Conservation (phyloP, 2,329 filamentous ascomycete genomes). For the Penicillium sp. region DNA sequence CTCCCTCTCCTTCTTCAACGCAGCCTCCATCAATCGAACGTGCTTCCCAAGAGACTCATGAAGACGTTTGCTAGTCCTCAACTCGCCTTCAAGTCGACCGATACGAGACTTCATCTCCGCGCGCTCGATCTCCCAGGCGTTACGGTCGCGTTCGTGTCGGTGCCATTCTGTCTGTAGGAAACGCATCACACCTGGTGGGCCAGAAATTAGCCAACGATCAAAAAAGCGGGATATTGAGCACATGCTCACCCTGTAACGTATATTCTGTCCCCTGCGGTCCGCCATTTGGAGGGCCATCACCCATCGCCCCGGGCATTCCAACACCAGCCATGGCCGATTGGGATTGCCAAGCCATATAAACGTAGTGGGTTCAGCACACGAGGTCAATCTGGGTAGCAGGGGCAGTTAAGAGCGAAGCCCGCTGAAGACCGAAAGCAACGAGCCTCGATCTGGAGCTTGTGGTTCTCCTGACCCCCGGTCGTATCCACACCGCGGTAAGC, state of each 20-base stretch:
- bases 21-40: constrained; percentile 82
- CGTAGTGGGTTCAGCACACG: constrained; percentile 1
- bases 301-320: constrained; percentile 49
- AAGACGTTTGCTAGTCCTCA: constrained; percentile 78
- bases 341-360: constrained; percentile 67
- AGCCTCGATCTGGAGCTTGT: constrained; percentile 17
- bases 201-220: background rate
- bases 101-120: constrained; percentile 99
- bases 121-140: constrained; percentile 97
- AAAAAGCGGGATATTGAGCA: background rate
- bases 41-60: constrained; percentile 90
- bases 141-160: constrained; percentile 92
- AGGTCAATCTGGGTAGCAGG: background rate
- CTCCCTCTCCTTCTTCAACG: constrained; percentile 75
- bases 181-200: constrained; percentile 80
- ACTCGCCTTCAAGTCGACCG: constrained; percentile 86
- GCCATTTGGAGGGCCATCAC: constrained; percentile 41
- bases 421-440: constrained; percentile 5
- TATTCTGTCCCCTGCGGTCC: constrained; percentile 65
- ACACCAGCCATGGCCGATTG: constrained; percentile 59
- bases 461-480: constrained; percentile 26
- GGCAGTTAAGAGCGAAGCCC: constrained; percentile 2
- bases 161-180: constrained; percentile 99
- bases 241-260: constrained; percentile 63
- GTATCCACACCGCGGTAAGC: constrained; percentile 20